These are phyloP conservation scores for Leishmania mexicana DNA, from an alignment of 208 protist species.

Conservation along the genomic window DNA sequence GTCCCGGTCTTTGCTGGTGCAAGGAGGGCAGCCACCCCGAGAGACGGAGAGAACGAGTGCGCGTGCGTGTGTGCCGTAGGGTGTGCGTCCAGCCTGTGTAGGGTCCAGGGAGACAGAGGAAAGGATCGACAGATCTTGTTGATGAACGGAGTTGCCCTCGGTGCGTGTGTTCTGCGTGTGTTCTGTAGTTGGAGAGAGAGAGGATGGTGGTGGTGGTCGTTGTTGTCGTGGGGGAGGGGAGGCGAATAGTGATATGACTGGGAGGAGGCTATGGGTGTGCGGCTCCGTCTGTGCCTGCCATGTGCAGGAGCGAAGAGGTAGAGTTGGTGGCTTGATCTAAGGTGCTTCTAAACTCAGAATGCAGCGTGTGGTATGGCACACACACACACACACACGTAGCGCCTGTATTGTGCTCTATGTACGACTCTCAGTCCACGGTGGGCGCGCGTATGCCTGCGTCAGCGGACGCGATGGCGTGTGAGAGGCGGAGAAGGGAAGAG, in stretches of 20 bases:
- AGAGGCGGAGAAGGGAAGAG: background rate
- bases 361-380: background rate
- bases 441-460: background rate
- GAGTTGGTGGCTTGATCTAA: background rate
- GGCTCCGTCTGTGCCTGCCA: conserved; percentile 8
- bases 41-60: background rate
- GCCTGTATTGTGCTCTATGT: background rate
- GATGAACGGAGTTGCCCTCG: background rate
- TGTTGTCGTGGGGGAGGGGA: background rate
- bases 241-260: no score
- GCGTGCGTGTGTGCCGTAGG: background rate
- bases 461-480: background rate
- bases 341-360: background rate
- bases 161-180: background rate
- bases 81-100: background rate
- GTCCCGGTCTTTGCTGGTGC: background rate
- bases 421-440: background rate
- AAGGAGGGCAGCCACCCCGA: no score
- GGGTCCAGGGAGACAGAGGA: no score
- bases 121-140: background rate
- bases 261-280: background rate
- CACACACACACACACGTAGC: background rate
- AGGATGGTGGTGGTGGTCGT: background rate
- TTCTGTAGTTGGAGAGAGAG: background rate
- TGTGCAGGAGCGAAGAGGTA: background rate